phyloP scores from a whole-genome alignment of 1,284 basidiomycete species.

The Meira nashicola region DNA sequence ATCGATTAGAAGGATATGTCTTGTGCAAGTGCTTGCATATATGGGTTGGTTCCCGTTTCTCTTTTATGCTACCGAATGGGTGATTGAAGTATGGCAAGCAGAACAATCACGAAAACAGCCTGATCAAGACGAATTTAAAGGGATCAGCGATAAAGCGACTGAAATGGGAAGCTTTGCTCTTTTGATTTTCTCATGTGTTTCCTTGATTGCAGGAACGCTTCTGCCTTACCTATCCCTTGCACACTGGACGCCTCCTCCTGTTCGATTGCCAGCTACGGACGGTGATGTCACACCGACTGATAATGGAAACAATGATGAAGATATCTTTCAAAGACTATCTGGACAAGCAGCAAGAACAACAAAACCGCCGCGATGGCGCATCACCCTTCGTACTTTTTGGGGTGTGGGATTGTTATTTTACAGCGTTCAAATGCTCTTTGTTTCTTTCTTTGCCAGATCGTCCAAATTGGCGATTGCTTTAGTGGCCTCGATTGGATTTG shows the following conservation, averaged over 20 bases:
- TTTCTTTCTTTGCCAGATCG: constrained; percentile 29
- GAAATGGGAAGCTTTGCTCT: constrained; percentile 44
- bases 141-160: constrained; percentile 42
- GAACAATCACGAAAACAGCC: constrained; percentile 59
- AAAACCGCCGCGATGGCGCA: background rate
- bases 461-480: constrained; percentile 30
- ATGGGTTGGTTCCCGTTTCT: constrained; percentile 66
- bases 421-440: constrained; percentile 25
- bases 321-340: background rate
- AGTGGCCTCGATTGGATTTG: constrained; percentile 41
- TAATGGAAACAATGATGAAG: background rate
- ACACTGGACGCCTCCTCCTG: background rate
- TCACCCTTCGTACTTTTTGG: constrained; percentile 45
- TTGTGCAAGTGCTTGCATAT: constrained; percentile 78
- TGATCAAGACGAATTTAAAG: constrained; percentile 60
- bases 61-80: constrained; percentile 70
- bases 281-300: background rate
- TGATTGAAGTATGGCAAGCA: constrained; percentile 67
- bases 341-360: background rate
- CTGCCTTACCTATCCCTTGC: constrained; percentile 41
- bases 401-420: constrained; percentile 28
- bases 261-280: background rate
- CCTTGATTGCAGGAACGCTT: constrained; percentile 29
- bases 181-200: constrained; percentile 42
- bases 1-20: constrained; percentile 61